Evolutionary conservation across 2,329 filamentous ascomycete genomes (phyloP), one percentile per base, ranked within the genome.

Genomic region (Fusarium sterilihyphosum): DNA sequence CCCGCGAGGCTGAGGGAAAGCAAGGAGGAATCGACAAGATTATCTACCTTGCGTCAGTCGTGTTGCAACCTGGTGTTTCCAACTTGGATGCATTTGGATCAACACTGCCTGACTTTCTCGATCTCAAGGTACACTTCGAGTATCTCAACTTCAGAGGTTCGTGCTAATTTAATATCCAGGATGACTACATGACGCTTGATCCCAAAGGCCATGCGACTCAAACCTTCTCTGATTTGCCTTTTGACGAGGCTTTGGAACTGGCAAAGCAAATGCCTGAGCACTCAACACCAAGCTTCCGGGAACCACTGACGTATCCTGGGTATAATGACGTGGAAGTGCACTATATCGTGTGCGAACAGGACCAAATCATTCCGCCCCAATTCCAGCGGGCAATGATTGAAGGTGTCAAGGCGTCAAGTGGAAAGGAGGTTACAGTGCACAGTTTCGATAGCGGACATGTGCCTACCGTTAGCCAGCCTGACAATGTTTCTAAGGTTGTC

Each of bases 241-340:
- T 35, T 2, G 71, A 73, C 4, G 20, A 73, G 29, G 71, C 49
- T 2, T 22, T 67, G 9, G 56, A 40, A 7, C n/a, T 60, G 4
- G 54, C 61, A 14, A 73, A 66, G 41, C 38, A 67, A 31, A 70
- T 74, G 68, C 24, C 38, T 0, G 53, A 59, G 6, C 71, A 75
- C 41, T 74, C 73, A 6, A 74, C 68, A 1, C 16, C 58, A 6
- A 75, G 72, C 38, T 74, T 75, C 22, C 43, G 44, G 13, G 72
- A 75, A 3, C 65, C 65, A 22, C 18, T 75, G 33, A 75, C 61
- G 0, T 74, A 74, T 6, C 41, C 72, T 37, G 73, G 73, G 0
- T 75, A 75, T 3, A 70, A 74, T 9, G 68, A 75, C 5, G 71
- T 75, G 5, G 46, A 75, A 5, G 68, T 73, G 8, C 58, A 74